Conservation (phyloP, 2,329 filamentous ascomycete genomes). For the Dothidotthia symphoricarpi region DNA sequence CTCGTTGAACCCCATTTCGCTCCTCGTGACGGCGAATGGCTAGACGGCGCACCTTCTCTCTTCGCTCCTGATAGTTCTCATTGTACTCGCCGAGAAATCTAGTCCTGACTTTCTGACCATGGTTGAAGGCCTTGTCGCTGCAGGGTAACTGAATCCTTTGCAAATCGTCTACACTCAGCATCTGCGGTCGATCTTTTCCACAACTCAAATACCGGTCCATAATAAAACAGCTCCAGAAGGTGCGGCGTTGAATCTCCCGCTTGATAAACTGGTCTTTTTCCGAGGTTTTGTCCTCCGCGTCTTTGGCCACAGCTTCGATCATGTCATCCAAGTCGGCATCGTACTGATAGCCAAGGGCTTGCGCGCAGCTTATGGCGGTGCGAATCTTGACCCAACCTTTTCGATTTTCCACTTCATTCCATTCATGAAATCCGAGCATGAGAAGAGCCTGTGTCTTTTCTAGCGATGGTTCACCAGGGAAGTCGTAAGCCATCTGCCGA, state of each 20-base stretch:
- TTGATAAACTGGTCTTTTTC: constrained; percentile 51
- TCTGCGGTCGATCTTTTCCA: constrained; percentile 60
- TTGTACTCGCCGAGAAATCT: constrained; percentile 20
- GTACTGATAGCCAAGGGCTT: constrained; percentile 29
- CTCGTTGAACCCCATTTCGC: neutral
- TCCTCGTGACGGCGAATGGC: constrained; percentile 4
- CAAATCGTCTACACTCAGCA: constrained; percentile 59
- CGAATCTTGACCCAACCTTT: constrained; percentile 67
- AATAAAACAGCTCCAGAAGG: constrained; percentile 73
- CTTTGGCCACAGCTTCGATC: constrained; percentile 10
- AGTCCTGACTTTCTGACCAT: constrained; percentile 58
- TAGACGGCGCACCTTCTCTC: constrained; percentile 7
- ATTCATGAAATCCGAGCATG: constrained; percentile 71
- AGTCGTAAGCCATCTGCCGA: constrained; percentile 42
- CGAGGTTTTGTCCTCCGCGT: constrained; percentile 9
- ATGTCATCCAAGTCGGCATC: constrained; percentile 27
- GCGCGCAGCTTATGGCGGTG: constrained; percentile 59
- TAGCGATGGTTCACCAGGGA: constrained; percentile 49
- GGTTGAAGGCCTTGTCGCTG: constrained; percentile 63
- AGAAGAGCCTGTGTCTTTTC: constrained; percentile 66
- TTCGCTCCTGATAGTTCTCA: constrained; percentile 12
- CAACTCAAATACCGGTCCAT: constrained; percentile 68
- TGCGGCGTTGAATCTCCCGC: constrained; percentile 65
- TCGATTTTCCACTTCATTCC: constrained; percentile 62
- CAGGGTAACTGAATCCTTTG: constrained; percentile 64